Conservation (phyloP, 306 rosid species). For the Castanospermum australe region DNA sequence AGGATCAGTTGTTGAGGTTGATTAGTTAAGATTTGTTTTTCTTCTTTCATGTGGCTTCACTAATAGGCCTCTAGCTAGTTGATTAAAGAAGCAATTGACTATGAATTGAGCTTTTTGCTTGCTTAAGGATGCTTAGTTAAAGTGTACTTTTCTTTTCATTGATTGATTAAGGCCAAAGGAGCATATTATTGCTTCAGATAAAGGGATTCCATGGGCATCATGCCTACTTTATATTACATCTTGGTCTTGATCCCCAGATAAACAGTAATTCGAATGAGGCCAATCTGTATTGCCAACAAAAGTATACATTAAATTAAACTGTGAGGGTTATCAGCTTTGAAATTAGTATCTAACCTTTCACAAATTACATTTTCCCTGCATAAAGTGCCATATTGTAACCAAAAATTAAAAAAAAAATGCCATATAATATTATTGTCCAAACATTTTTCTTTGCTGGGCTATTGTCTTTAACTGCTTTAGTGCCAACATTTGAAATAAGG, state of each 20-base stretch:
- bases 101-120: conserved; percentile 24
- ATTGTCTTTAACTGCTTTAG: background rate
- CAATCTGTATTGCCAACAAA: conserved; percentile 13
- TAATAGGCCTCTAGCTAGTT: conserved; percentile 9
- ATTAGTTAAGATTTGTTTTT: conserved; percentile 35
- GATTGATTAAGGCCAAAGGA: conserved; percentile 25
- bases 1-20: conserved; percentile 30
- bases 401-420: too few relatives aligned
- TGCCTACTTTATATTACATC: conserved; percentile 24
- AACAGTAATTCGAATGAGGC: background rate
- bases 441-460: background rate
- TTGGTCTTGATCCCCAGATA: background rate
- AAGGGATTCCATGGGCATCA: conserved; percentile 19
- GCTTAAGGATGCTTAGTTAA: conserved; percentile 31
- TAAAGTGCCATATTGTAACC: too few relatives aligned
- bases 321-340: conserved; percentile 16
- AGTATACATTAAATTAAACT: background rate
- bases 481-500: background rate
- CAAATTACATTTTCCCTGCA: background rate
- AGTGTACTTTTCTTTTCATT: background rate
- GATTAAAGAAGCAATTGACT: conserved; percentile 51
- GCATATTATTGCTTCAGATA: conserved; percentile 12
- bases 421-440: too few relatives aligned
- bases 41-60: conserved; percentile 24
- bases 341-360: background rate